Conservation (phyloP, 768 basidiomycete species). For the Boletus subcaerulescens region DNA sequence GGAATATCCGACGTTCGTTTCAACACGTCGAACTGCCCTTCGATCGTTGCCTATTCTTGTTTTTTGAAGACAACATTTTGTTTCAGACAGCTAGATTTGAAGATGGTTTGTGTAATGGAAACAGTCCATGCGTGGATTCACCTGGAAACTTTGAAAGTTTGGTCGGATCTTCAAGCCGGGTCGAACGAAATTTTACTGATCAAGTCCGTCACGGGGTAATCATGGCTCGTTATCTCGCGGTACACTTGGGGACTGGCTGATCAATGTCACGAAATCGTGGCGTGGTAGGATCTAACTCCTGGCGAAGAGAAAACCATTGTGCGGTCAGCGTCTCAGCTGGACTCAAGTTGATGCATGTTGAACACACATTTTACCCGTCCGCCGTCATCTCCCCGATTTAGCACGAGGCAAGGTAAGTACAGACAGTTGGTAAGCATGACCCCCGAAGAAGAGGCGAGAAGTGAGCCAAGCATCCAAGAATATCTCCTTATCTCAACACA, state of each 20-base stretch:
- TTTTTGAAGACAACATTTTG: no score
- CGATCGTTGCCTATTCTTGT: no score
- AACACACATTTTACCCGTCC: not conserved
- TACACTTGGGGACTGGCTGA: not conserved
- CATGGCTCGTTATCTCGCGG: not conserved
- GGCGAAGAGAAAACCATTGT: not conserved
- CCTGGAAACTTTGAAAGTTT: not conserved
- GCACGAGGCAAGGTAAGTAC: not conserved
- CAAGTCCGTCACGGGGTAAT: not conserved
- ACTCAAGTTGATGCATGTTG: not conserved
- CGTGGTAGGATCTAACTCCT: not conserved
- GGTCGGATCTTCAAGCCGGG: not conserved
- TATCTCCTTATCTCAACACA: constrained; percentile 21
- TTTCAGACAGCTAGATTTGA: no score
- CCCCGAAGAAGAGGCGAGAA: not conserved
- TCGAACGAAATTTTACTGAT: no score
- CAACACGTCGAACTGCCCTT: no score
- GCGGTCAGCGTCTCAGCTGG: not conserved
- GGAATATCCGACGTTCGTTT: no score
- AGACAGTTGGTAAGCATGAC: constrained; percentile 1
- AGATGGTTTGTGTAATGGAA: no score
- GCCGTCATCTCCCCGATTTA: not conserved
- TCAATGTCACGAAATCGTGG: not conserved
- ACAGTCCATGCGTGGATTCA: no score
- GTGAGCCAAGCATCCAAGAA: constrained; percentile 12